Evolutionary conservation across 495 filamentous ascomycete species (phyloP), one percentile per base, ranked within the genome.

Genomic region (Lineolata rhizophorae): DNA sequence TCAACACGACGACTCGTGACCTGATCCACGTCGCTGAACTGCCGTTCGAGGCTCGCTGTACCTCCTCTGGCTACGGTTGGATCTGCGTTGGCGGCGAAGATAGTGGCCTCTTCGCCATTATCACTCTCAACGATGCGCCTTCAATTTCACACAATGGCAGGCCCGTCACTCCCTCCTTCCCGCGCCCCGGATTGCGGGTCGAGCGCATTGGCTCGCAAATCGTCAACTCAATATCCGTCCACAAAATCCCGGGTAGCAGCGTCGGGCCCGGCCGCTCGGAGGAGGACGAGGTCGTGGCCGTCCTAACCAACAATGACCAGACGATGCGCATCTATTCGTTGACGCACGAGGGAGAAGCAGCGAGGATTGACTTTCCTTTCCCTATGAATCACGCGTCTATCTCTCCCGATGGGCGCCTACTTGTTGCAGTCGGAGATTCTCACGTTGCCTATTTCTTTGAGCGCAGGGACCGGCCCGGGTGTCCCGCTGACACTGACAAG

Each of bases 301-400:
- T 79, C 31, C 53, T 81, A 30, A 76, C 75, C 61, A 94, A 92
- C 52, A 97, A 97, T 47, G 87, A 97, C 48, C 71, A 69, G 45
- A 79, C 76, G 1, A 72, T 95, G 18, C 69, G 70, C 12, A 56
- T 92, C 11, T 81, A 82, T 46, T 73, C 72, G 20, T 58, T 95
- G 5, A 60, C 69, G 10, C 60, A 65, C 20, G 51, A 61, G 18
- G 54, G 62, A 34, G 57, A 76, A 33, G 51, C 84, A 24, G 65
- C 74, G 22, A 61, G 70, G 30, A 51, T 93, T 14, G 57, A 66
- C 4, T 77, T 84, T 36, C 69, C 75, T 24, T 70, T 76, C 39
- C 70, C 65, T 34, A 85, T 93, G 55, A 97, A 97, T 49, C 83
- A 87, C 49, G 78, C 83, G 3, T 70, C 82, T 13, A 71, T 97